Conservation (phyloP, 441 rosid species). For the California macrophylla region DNA sequence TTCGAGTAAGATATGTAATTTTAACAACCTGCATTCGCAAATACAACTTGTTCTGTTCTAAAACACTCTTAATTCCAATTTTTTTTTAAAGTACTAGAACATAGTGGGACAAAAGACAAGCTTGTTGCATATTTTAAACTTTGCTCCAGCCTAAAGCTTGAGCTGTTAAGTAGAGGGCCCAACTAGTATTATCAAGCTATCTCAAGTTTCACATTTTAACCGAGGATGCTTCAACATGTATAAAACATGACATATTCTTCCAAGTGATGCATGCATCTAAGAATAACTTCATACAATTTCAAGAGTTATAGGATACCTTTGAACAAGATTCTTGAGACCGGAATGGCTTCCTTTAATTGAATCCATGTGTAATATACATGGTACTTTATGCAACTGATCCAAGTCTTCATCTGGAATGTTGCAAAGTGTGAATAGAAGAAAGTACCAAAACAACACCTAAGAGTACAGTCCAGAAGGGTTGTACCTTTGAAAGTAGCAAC, state of each 20-base stretch:
- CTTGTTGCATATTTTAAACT: neutral
- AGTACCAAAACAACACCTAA: constrained; percentile 8
- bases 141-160: neutral
- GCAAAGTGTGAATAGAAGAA: constrained; percentile 11
- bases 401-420: constrained; percentile 34
- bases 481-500: constrained; percentile 39
- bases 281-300: constrained; percentile 1
- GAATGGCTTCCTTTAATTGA: constrained; percentile 75
- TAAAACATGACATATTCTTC: neutral
- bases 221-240: neutral
- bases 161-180: too few relatives aligned
- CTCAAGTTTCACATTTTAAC: too few relatives aligned
- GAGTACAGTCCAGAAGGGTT: constrained; percentile 14
- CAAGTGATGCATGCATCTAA: neutral
- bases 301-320: constrained; percentile 34
- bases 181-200: too few relatives aligned
- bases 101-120: neutral
- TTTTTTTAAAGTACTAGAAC: neutral
- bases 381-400: constrained; percentile 34
- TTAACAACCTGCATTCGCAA: neutral
- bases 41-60: neutral
- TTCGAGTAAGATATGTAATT: neutral
- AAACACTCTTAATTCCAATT: neutral
- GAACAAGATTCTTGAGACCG: constrained; percentile 62
- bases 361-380: constrained; percentile 84